Percentiles rank a stretch among this genome's conserved stretches.
These are phyloP conservation scores for Chamaenerion angustifolium DNA, from an alignment of 345 rosid species.

Conservation along the genomic window DNA sequence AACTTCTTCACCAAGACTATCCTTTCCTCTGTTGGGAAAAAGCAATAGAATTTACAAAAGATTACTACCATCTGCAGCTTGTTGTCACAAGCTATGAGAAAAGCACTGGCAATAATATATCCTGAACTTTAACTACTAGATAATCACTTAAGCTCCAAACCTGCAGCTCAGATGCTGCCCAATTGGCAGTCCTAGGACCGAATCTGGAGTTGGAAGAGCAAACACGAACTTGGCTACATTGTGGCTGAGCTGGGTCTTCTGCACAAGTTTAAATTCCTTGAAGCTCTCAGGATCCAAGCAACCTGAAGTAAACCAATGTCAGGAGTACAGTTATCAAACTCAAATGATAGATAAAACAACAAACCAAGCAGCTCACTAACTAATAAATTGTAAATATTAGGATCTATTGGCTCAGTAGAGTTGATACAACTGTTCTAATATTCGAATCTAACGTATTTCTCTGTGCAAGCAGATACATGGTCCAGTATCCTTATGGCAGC, in stretches of 20 bases:
- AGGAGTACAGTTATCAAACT: neutral
- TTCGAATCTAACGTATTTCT: too few species aligned
- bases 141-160: conserved; percentile 9
- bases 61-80: neutral
- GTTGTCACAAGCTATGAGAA: neutral
- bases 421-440: too few species aligned
- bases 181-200: conserved; percentile 38
- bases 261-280: conserved; percentile 35
- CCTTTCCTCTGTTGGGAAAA: conserved; percentile 30
- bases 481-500: too few species aligned
- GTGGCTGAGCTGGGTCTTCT: conserved; percentile 27
- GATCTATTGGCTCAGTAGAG: too few species aligned
- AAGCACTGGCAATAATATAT: conserved; percentile 1
- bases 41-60: neutral
- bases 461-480: too few species aligned
- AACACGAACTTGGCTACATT: conserved; percentile 37
- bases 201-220: conserved; percentile 32
- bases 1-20: conserved; percentile 32
- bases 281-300: conserved; percentile 34
- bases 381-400: too few species aligned
- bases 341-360: neutral
- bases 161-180: conserved; percentile 51
- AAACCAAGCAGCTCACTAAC: neutral
- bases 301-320: conserved; percentile 11
- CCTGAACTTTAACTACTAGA: conserved; percentile 1